Conservation (phyloP, 768 basidiomycete species). For the Guyanaporus albipodus region DNA sequence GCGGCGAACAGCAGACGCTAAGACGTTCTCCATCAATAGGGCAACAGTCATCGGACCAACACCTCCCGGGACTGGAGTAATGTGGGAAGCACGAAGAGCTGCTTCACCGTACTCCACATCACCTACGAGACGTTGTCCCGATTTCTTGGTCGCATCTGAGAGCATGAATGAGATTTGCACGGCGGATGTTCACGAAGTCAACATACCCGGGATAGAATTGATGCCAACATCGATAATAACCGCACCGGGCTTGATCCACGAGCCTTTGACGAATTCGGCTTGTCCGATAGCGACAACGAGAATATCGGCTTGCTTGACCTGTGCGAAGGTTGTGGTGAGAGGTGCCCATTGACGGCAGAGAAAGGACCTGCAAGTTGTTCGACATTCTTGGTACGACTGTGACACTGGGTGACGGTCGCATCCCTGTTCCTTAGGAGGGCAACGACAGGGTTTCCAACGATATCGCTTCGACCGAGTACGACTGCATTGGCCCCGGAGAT, state of each 20-base stretch:
- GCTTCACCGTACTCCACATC: constrained; percentile 88
- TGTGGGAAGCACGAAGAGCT: constrained; percentile 74
- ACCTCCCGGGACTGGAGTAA: constrained; percentile 98
- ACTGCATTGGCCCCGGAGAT: constrained; percentile 81
- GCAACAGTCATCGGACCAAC: constrained; percentile 99
- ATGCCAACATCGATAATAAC: constrained; percentile 98
- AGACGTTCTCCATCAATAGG: constrained; percentile 93
- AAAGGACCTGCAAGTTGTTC: constrained; percentile 60
- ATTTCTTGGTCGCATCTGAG: constrained; percentile 84
- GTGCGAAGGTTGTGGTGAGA: constrained; percentile 3
- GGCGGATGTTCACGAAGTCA: not conserved
- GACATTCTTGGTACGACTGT: constrained; percentile 83
- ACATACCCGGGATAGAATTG: constrained; percentile 86
- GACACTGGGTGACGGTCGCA: constrained; percentile 97
- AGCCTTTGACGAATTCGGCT: constrained; percentile 84
- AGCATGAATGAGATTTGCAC: not conserved
- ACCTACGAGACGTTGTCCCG: constrained; percentile 92
- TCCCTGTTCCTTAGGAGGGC: constrained; percentile 86
- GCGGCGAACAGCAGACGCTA: constrained; percentile 75
- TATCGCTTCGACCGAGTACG: constrained; percentile 95
- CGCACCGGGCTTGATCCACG: constrained; percentile 93
- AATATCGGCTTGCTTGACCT: constrained; percentile 88
- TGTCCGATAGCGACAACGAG: constrained; percentile 96
- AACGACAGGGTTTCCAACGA: constrained; percentile 93
- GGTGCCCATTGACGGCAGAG: constrained; percentile 7